Percentiles rank a stretch among this genome's conserved stretches.
Conservation (phyloP, 805 yeast species). For the Ogataea ramenticola region DNA sequence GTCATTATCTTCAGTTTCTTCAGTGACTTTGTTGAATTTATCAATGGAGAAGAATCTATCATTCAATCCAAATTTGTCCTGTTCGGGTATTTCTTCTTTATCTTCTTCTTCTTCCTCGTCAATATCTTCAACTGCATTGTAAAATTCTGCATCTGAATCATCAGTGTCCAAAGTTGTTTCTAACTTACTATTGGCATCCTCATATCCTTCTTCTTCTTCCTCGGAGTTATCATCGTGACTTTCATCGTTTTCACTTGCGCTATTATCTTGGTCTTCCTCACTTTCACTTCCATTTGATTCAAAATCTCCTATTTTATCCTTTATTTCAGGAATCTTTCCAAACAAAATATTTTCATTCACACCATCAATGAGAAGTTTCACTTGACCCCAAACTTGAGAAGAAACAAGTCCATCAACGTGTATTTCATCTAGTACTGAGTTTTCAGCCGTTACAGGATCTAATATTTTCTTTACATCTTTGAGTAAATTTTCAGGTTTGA, state of each 20-base stretch:
- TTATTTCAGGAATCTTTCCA: slow-evolving; percentile 47
- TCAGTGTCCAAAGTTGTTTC: slow-evolving; percentile 16
- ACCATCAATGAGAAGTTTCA: slow-evolving; percentile 75
- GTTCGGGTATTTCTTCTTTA: slow-evolving; percentile 13
- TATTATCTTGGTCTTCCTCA: no score
- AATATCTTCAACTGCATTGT: slow-evolving; percentile 21
- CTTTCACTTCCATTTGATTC: slow-evolving; percentile 15
- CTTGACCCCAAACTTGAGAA: slow-evolving; percentile 90
- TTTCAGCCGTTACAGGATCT: slow-evolving; percentile 42
- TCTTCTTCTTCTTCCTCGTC: slow-evolving; percentile 26
- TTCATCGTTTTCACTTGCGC: slow-evolving; percentile 14
- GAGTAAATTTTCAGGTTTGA: slow-evolving; percentile 15
- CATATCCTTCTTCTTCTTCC: slow-evolving; percentile 15
- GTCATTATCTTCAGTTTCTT: slow-evolving; percentile 20
- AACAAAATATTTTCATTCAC: slow-evolving; percentile 58
- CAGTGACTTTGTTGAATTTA: slow-evolving; percentile 67
- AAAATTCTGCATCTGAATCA: slow-evolving; percentile 21
- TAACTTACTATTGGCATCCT: slow-evolving; percentile 19
- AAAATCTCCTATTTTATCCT: slow-evolving; percentile 23
- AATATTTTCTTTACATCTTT: slow-evolving; percentile 39
- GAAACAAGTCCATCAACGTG: slow-evolving; percentile 83
- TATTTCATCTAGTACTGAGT: slow-evolving; percentile 71
- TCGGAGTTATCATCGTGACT: slow-evolving; percentile 9
- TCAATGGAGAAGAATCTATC: slow-evolving; percentile 74
- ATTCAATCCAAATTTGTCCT: slow-evolving; percentile 55